Evolutionary conservation across 345 rosid genomes (phyloP), one percentile per base, ranked within the genome.

Genomic region (Hevea brasiliensis): DNA sequence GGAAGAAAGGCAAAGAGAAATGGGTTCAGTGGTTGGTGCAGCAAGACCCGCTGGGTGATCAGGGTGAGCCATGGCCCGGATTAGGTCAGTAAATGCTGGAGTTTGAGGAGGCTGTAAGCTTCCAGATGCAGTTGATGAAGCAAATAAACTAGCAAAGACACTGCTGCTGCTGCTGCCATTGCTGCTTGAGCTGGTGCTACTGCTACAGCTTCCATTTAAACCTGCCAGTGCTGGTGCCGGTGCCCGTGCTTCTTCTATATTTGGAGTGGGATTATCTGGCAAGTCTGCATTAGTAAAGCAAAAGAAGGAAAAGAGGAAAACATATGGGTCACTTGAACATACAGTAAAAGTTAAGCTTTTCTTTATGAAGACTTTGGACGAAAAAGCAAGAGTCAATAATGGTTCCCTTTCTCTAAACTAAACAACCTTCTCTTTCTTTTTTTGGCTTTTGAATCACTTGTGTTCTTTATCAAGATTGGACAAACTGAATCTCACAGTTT

Each of bases 1-100:
- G 13, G 96, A 84, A 13, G 99, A 88, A 74, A 95, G 98, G 75
- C 97, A 85, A 21, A 95, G 88, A 21, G 96, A 86, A 60, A 91
- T 80, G 0, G 97, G 93, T 70, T 92, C 98, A 0, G 59, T 72
- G 0, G 88, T 67, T 58, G 92, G 79, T 17, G 92, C 85, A 23
- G 87, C 79, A 1, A 72, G 80, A 20, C 86, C 88, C 8, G 80
- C 24, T 3, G 84, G 73, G 41, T 26, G 73, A 37, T 82, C 80
- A 3, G 87, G 61, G 18, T 53, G 81, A 13, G 85, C 76, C 78
- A 84, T 78, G 54, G 89, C 77, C 41, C 72, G 84, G 51, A 90
- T 81, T 47, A 90, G 74, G 75, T 88, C 82, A 0, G 85, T 79
- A 68, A 85, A 82, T 35, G 77, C 84, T 1, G 81, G 81, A 53